phyloP scores from a whole-genome alignment of 2,329 filamentous ascomycete species.

The Colletotrichum theobromicola region DNA sequence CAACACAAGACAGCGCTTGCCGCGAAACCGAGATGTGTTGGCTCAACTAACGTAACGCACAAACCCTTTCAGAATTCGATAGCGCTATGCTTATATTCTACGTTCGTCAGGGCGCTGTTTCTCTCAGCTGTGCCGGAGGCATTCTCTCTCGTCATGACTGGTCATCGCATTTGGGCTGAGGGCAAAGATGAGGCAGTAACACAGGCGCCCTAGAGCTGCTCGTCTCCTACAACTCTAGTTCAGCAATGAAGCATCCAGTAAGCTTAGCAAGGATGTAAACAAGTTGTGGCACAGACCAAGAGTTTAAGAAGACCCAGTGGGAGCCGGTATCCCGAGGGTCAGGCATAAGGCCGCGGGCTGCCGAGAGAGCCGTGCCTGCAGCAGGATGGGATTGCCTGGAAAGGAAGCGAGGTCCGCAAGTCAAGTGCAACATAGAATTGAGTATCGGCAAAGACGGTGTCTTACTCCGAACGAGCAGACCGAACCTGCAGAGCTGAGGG shows the following conservation, averaged over 20 bases:
- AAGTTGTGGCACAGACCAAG: neutral
- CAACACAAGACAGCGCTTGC: fast-evolving
- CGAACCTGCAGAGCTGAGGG: neutral
- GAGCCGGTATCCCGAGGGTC: neutral
- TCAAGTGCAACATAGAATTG: neutral
- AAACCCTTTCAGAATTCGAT: fast-evolving
- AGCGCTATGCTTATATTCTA: no score
- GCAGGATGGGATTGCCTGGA: neutral
- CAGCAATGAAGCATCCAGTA: neutral
- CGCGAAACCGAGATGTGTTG: neutral
- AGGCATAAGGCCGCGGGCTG: neutral
- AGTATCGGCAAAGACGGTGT: neutral
- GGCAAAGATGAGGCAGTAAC: no score
- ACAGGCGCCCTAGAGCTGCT: no score
- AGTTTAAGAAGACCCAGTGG: neutral
- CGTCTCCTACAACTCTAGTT: neutral
- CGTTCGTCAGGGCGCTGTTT: no score
- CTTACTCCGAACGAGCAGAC: neutral
- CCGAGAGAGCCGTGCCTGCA: neutral
- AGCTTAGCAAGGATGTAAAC: neutral
- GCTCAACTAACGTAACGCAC: neutral
- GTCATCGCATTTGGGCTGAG: no score
- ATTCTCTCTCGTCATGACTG: no score
- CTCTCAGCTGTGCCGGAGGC: no score
- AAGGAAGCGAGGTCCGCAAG: neutral